These are phyloP conservation scores for Trichosanthes truncata DNA, from an alignment of 306 rosid genomes.

Conservation along the genomic window DNA sequence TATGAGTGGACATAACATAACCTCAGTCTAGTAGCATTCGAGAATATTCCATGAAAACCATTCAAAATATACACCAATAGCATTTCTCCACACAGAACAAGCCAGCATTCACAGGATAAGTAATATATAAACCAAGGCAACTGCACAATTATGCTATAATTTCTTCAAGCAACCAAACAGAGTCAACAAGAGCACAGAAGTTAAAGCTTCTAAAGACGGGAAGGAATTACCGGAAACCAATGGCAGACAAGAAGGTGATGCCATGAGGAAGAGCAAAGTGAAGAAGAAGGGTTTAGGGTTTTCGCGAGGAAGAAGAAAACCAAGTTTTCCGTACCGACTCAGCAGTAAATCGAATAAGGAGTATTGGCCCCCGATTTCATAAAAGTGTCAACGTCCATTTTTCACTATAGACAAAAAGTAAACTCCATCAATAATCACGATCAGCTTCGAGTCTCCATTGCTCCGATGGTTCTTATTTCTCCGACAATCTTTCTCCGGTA, in stretches of 20 bases:
- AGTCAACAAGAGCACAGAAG: background rate
- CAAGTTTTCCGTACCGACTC: background rate
- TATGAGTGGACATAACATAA: background rate
- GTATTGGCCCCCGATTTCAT: background rate
- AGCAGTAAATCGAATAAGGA: background rate
- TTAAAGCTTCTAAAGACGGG: background rate
- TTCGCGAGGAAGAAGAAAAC: background rate
- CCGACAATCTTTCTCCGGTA: background rate
- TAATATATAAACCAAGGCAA: background rate
- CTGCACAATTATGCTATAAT: background rate
- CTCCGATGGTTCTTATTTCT: conserved; percentile 2
- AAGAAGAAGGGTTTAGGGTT: conserved; percentile 10
- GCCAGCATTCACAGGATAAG: background rate
- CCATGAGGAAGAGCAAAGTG: background rate
- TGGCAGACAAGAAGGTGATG: background rate
- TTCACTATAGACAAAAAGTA: background rate
- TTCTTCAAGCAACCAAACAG: background rate
- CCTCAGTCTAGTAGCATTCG: background rate
- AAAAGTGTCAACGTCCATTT: background rate
- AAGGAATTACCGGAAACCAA: background rate
- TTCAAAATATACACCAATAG: background rate
- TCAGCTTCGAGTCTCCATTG: background rate
- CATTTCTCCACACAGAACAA: background rate
- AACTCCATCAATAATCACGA: background rate
- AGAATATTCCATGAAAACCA: background rate